Base-by-base conservation (phyloP, 2,329 filamentous ascomycete genomes). In the Botrytis paeoniae region DNA sequence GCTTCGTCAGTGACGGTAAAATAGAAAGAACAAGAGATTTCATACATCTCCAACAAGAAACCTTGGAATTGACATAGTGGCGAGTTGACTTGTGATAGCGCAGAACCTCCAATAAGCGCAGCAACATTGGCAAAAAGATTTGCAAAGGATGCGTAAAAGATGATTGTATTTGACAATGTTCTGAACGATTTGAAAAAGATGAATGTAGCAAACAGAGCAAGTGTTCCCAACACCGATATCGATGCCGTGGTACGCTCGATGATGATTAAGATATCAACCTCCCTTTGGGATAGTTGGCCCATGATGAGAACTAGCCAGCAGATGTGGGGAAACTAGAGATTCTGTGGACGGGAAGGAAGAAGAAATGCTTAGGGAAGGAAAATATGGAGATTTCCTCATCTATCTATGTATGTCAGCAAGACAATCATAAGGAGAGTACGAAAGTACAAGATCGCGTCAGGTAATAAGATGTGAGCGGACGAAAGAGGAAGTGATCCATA, bases 21-120 rank as follows among this genome's bases (percentile, higher is more conserved):
- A 66, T 0, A 45, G 32, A 22, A 62, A 16, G 16, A 20, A 22
- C 22, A 57, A 69, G 84, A 91, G 89, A 78, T 94, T 92, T 64
- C 76, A 74, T 68, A 79, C 93, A 93, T 93, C 80, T 97, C 93
- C 74, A 97, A 91, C n/a, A 97, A 82, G 76, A 95, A 92, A 0
- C 85, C 92, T 79, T 97, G 93, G 41, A 93, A 87, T 79, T 93
- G 91, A 79, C 93, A 91, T 16, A 79, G 51, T 22, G 75, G 75
- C 6, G 75, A 73, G 69, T 77, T 75, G 41, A 74, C 64, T 65
- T 75, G 39, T 3, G 59, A 39, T 18, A 80, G 63, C 3, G 85
- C 86, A 4, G 84, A 83, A 83, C 37, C 84, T 80, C 86, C 86
- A 60, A 90, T 87, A 8, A 89, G 79, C 9, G 88, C 88, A 0